These are phyloP conservation scores for Fistulinella staudtii DNA, from an alignment of 1,284 basidiomycete species.

Conservation along the genomic window DNA sequence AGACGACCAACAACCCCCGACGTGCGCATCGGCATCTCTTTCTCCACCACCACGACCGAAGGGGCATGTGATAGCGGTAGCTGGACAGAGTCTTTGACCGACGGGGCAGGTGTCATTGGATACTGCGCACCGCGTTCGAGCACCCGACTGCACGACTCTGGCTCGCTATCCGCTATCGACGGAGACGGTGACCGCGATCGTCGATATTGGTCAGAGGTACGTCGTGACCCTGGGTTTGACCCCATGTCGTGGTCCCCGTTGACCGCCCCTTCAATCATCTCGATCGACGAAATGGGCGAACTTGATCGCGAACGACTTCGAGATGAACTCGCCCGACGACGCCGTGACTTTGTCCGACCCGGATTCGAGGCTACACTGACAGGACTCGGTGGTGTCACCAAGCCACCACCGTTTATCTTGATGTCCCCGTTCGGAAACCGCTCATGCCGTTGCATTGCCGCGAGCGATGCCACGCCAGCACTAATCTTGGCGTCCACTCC, in stretches of 20 bases:
- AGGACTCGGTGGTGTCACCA: conserved; percentile 72
- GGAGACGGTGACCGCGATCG: conserved; percentile 37
- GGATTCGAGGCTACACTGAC: conserved; percentile 64
- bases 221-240: conserved; percentile 22
- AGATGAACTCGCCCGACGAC: conserved; percentile 32
- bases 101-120: conserved; percentile 44
- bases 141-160: conserved; percentile 27
- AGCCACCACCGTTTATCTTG: conserved; percentile 42
- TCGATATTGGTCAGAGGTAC: conserved; percentile 28
- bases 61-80: conserved; percentile 11
- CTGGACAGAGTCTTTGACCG: conserved; percentile 38
- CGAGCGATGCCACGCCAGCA: conserved; percentile 41
- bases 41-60: conserved; percentile 9
- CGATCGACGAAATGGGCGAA: conserved; percentile 35
- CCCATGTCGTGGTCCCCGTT: conserved; percentile 19
- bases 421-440: conserved; percentile 34
- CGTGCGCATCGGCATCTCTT: conserved; percentile 14
- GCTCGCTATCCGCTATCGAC: conserved; percentile 41
- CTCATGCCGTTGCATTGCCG: conserved; percentile 36
- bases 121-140: conserved; percentile 32
- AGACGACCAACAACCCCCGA: conserved; percentile 31
- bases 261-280: conserved; percentile 31
- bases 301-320: conserved; percentile 30
- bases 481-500: conserved; percentile 44
- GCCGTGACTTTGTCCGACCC: conserved; percentile 32